Percentiles rank a stretch among this genome's conserved stretches.
These are phyloP conservation scores for Venturia nashicola DNA, from an alignment of 2,329 filamentous ascomycete genomes.

Conservation along the genomic window DNA sequence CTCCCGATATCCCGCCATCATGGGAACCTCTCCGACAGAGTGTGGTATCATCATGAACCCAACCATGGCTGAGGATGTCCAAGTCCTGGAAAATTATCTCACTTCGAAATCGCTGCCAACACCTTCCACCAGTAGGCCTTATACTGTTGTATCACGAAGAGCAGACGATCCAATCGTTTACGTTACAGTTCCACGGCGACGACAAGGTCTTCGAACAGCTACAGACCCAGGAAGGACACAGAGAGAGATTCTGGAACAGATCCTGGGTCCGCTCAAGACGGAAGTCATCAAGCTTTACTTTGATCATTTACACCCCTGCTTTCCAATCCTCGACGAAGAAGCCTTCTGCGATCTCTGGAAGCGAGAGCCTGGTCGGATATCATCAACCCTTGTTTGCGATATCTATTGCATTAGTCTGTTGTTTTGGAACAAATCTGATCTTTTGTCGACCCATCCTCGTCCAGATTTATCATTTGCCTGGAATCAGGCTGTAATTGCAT, in stretches of 20 bases:
- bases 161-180: slow-evolving; percentile 28
- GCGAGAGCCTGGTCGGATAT: slow-evolving; percentile 22
- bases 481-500: slow-evolving; percentile 29
- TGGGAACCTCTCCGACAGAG: background rate
- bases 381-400: slow-evolving; percentile 26
- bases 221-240: slow-evolving; percentile 25
- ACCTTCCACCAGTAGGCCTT: slow-evolving; percentile 25
- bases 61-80: slow-evolving; percentile 28
- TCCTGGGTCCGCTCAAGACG: slow-evolving; percentile 25
- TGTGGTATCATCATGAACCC: background rate
- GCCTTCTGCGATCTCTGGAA: slow-evolving; percentile 22
- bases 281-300: slow-evolving; percentile 36
- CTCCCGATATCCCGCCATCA: background rate
- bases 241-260: slow-evolving; percentile 28
- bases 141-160: slow-evolving; percentile 38
- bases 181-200: slow-evolving; percentile 35
- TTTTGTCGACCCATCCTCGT: slow-evolving; percentile 22
- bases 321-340: slow-evolving; percentile 28
- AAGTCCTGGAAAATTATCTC: slow-evolving; percentile 28
- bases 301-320: slow-evolving; percentile 22
- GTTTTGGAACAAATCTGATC: slow-evolving; percentile 25
- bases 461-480: slow-evolving; percentile 28
- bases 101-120: slow-evolving; percentile 19
- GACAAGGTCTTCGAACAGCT: slow-evolving; percentile 29
- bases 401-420: slow-evolving; percentile 26